Evolutionary conservation across 352 stramenopile species (phyloP), one percentile per base, ranked within the genome.

Genomic region (Peronospora tabacina): DNA sequence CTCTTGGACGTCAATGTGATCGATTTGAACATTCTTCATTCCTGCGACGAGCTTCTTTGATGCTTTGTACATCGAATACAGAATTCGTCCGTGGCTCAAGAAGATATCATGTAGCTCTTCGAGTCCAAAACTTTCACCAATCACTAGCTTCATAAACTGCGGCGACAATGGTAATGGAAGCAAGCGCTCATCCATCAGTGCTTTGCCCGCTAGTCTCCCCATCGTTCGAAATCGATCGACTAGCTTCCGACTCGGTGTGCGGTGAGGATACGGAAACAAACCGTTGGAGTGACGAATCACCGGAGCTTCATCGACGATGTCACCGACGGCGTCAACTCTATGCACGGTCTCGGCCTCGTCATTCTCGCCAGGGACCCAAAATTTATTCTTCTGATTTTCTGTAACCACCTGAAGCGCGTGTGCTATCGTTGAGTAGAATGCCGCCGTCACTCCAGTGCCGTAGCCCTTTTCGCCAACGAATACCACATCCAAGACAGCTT

Each of bases 391-490:
- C 5, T 58, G 36, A 42, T 85, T 82, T 41, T 87, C 75, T 33
- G 51, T 59, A 4, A 81, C 24, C 5, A 54, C 63, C 47, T 90
- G 82, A 10, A 93, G 45, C 10, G 75, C 80, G 11, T 83, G 58
- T 7, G 82, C 78, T 12, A 74, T 81, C 7, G 81, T 80, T 17
- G 82, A 93, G 53, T 91, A 93, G 44, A 93, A 93, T 8, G 78
- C 77, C 7, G 82, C 82, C 1, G 82, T 93, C 16, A 93, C 82
- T 9, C 82, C 82, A 3, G 82, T 89, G 3, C 82, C 82, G 49
- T 91, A 93, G 8, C 82, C 82, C 38, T 87, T 88, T 61, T 93
- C 82, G 9, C 82, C 82, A 19, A 82, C 67, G 68, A 93, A 93
- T 0, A 91, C 75, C 36, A 93, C 76, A 57, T 93, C 82, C 26